A percentile compares a stretch with the other conserved stretches of the same genome.
These are phyloP conservation scores for Candida boleticola DNA, from an alignment of 805 yeast genomes.

Conservation along the genomic window DNA sequence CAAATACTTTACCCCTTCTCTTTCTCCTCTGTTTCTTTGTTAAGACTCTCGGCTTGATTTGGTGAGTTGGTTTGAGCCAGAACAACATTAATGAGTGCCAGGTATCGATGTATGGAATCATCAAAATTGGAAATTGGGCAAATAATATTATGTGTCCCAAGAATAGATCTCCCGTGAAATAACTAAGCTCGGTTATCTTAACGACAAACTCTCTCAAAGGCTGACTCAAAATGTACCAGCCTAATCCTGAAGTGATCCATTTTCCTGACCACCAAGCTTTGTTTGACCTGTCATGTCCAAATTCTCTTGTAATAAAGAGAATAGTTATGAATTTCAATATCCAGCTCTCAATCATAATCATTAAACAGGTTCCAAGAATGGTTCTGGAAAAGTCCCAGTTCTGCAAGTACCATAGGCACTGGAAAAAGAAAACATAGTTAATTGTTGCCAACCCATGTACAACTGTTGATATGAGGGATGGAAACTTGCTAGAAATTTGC, in stretches of 20 bases:
- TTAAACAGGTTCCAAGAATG: constrained; percentile 57
- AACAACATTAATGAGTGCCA: constrained; percentile 66
- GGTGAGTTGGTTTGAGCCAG: constrained; percentile 62
- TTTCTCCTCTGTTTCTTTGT: constrained; percentile 42
- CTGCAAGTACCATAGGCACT: constrained; percentile 64
- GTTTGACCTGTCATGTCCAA: constrained; percentile 56
- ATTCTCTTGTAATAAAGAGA: constrained; percentile 58
- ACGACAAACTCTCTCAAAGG: constrained; percentile 64
- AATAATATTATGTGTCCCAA: constrained; percentile 58
- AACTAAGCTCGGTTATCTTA: constrained; percentile 63
- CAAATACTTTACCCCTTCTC: constrained; percentile 31
- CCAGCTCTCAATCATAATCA: constrained; percentile 54
- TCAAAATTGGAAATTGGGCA: constrained; percentile 57
- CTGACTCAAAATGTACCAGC: constrained; percentile 59
- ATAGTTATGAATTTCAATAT: constrained; percentile 53
- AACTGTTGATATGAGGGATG: constrained; percentile 52
- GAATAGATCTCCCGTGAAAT: constrained; percentile 62
- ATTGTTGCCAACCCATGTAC: constrained; percentile 56
- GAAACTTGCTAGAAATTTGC: constrained; percentile 42
- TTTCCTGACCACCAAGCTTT: constrained; percentile 66
- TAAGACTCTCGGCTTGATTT: constrained; percentile 46
- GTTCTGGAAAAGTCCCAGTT: constrained; percentile 63
- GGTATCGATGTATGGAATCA: constrained; percentile 61
- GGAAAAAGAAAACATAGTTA: constrained; percentile 54
- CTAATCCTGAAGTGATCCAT: constrained; percentile 63